A percentile compares a stretch with the other conserved stretches of the same genome.
Evolutionary conservation across 345 rosid species (phyloP).

Genomic region (Pistacia integerrima): DNA sequence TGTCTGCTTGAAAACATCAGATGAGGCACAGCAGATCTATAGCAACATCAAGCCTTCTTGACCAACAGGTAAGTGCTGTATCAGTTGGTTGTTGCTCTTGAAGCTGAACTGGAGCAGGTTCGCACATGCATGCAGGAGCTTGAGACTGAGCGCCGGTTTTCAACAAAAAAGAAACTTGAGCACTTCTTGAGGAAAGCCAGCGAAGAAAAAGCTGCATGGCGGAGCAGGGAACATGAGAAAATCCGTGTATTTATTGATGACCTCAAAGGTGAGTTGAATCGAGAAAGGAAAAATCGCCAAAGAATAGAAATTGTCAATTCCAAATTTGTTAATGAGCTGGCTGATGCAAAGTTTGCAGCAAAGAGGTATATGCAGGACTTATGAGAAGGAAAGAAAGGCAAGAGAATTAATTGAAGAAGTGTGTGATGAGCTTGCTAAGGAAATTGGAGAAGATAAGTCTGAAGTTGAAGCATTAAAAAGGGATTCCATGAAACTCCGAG

Average conservation of each 20-base stretch:
- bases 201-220: slow-evolving; percentile 83
- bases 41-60: slow-evolving; percentile 44
- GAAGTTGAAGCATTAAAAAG: slow-evolving; percentile 73
- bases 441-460: slow-evolving; percentile 78
- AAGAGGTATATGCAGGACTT: slow-evolving; percentile 65
- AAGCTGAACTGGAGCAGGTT: slow-evolving; percentile 69
- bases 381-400: slow-evolving; percentile 72
- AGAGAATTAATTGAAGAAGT: slow-evolving; percentile 83
- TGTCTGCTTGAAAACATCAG: slow-evolving; percentile 44
- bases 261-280: slow-evolving; percentile 60
- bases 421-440: slow-evolving; percentile 87
- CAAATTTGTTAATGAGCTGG: slow-evolving; percentile 76
- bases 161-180: slow-evolving; percentile 82
- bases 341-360: slow-evolving; percentile 63
- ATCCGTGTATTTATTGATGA: slow-evolving; percentile 73
- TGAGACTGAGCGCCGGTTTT: slow-evolving; percentile 72
- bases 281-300: slow-evolving; percentile 72
- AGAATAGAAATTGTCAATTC: slow-evolving; percentile 68
- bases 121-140: slow-evolving; percentile 58
- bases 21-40: slow-evolving; percentile 50
- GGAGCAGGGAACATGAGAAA: slow-evolving; percentile 85
- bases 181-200: slow-evolving; percentile 82
- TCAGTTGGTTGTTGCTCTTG: slow-evolving; percentile 65
- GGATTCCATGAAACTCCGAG: slow-evolving; percentile 63
- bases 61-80: slow-evolving; percentile 60